phyloP scores from a whole-genome alignment of 2,329 filamentous ascomycete species.

The Botrytis porri region DNA sequence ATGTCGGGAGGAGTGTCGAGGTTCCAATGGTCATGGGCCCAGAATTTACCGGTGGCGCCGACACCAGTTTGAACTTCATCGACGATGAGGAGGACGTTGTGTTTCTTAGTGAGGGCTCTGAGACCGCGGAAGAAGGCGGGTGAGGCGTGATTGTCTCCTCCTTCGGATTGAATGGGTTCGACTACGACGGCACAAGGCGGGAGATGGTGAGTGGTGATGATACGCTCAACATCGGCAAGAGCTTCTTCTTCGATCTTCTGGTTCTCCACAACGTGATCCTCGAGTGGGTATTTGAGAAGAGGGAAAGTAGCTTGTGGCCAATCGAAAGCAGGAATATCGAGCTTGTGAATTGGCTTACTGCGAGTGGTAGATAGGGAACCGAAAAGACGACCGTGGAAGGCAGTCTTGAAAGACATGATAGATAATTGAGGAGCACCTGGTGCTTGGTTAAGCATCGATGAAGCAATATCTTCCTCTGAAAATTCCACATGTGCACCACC shows the following conservation, averaged over 20 bases:
- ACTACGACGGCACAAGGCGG: slow-evolving; percentile 72
- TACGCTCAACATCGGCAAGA: slow-evolving; percentile 67
- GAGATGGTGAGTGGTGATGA: slow-evolving; percentile 65
- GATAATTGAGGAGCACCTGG: slow-evolving; percentile 73
- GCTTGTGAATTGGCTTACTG: slow-evolving; percentile 80
- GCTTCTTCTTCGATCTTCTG: slow-evolving; percentile 68
- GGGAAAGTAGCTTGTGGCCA: slow-evolving; percentile 85
- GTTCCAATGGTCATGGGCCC: slow-evolving; percentile 84
- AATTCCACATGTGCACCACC: slow-evolving; percentile 65
- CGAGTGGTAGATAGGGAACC: slow-evolving; percentile 75
- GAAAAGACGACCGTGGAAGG: slow-evolving; percentile 79
- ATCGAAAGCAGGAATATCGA: slow-evolving; percentile 84
- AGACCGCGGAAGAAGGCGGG: slow-evolving; percentile 75
- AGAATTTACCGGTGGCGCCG: slow-evolving; percentile 83
- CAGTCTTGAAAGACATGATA: slow-evolving; percentile 75
- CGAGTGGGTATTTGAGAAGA: slow-evolving; percentile 71
- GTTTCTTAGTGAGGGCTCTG: slow-evolving; percentile 66
- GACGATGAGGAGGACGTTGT: slow-evolving; percentile 72
- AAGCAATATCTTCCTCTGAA: slow-evolving; percentile 63
- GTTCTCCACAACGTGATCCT: slow-evolving; percentile 67
- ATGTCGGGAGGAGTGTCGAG: slow-evolving; percentile 71
- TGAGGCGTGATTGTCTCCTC: slow-evolving; percentile 80
- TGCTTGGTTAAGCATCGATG: slow-evolving; percentile 67
- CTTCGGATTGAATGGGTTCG: slow-evolving; percentile 80
- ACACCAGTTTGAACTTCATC: slow-evolving; percentile 84